Percentiles rank a stretch among this genome's conserved stretches.
These are phyloP conservation scores for Barnettozyma sp. DNA, from an alignment of 805 yeast species.

Conservation along the genomic window DNA sequence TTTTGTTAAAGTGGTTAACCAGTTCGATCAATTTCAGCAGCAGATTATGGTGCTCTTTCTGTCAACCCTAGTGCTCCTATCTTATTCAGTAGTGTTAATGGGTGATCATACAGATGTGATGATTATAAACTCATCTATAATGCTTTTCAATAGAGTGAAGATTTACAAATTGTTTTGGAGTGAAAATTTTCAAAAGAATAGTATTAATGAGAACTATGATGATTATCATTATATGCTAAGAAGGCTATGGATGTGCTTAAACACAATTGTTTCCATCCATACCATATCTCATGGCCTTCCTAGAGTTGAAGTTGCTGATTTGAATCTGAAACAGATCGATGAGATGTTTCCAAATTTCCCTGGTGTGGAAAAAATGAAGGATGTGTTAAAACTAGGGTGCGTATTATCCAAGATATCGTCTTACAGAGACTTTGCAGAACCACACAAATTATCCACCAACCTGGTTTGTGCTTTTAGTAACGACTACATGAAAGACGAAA, in stretches of 20 bases:
- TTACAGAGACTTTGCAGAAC: slow-evolving; percentile 8
- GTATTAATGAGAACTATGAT: slow-evolving; percentile 19
- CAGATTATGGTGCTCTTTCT: slow-evolving; percentile 13
- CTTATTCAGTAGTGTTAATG: slow-evolving; percentile 50
- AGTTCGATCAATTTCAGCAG: slow-evolving; percentile 11
- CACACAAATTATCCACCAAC: neutral
- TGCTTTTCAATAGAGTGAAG: slow-evolving; percentile 53
- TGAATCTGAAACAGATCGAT: slow-evolving; percentile 16
- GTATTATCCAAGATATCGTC: slow-evolving; percentile 18
- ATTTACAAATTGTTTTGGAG: slow-evolving; percentile 32
- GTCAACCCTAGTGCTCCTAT: slow-evolving; percentile 35
- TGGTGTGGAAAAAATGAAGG: slow-evolving; percentile 17
- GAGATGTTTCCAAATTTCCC: slow-evolving; percentile 16
- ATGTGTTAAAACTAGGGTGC: slow-evolving; percentile 24
- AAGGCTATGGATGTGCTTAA: slow-evolving; percentile 42
- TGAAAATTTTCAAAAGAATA: slow-evolving; percentile 8
- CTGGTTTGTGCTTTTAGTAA: slow-evolving; percentile 1
- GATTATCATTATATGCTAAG: slow-evolving; percentile 24
- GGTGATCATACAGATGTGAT: slow-evolving; percentile 51
- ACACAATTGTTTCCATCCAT: slow-evolving; percentile 45
- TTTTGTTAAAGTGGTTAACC: slow-evolving; percentile 9
- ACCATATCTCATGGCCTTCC: slow-evolving; percentile 47
- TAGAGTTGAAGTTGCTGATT: slow-evolving; percentile 21
- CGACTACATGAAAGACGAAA: slow-evolving; percentile 2
- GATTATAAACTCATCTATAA: slow-evolving; percentile 45